These are phyloP conservation scores for Andrographis paniculata DNA, from an alignment of 305 asterid species.

Conservation along the genomic window DNA sequence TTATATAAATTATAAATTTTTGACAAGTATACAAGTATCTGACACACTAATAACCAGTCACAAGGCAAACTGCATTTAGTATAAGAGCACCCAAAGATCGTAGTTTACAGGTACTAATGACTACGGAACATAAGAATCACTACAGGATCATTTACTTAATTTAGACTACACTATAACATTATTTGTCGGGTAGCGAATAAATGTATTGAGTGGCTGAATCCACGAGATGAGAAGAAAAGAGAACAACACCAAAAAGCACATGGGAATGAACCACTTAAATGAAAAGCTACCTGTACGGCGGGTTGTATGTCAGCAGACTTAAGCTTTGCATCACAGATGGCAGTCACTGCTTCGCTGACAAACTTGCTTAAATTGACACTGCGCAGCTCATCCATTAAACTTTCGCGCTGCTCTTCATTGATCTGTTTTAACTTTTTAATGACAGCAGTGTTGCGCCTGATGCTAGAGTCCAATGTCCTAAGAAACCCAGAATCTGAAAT, in stretches of 20 bases:
- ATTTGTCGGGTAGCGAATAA: not conserved
- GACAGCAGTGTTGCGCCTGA: slow-evolving; percentile 95
- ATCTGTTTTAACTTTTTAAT: slow-evolving; percentile 94
- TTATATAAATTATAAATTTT: too few relatives aligned
- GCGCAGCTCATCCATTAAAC: slow-evolving; percentile 89
- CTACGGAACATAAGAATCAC: slow-evolving; percentile 9
- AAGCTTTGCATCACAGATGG: slow-evolving; percentile 96
- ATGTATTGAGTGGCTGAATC: slow-evolving; percentile 8
- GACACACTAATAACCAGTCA: not conserved
- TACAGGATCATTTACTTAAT: not conserved
- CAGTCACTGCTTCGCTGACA: slow-evolving; percentile 96
- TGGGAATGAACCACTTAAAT: slow-evolving; percentile 12
- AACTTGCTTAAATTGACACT: slow-evolving; percentile 93
- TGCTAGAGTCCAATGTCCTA: slow-evolving; percentile 97
- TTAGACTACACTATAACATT: slow-evolving; percentile 1
- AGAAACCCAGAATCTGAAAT: slow-evolving; percentile 76
- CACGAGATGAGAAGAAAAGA: slow-evolving; percentile 5
- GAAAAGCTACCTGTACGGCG: slow-evolving; percentile 77
- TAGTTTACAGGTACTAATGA: too few relatives aligned
- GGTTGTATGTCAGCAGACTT: slow-evolving; percentile 89
- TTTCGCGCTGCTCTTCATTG: slow-evolving; percentile 91
- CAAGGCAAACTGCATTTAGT: too few relatives aligned
- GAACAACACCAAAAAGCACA: slow-evolving; percentile 5
- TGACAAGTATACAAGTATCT: not conserved
- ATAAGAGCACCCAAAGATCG: not conserved